Percentiles rank a stretch among this genome's conserved stretches.
Evolutionary conservation across 805 yeast genomes (phyloP).

Genomic region (Candida coquimbonensis): DNA sequence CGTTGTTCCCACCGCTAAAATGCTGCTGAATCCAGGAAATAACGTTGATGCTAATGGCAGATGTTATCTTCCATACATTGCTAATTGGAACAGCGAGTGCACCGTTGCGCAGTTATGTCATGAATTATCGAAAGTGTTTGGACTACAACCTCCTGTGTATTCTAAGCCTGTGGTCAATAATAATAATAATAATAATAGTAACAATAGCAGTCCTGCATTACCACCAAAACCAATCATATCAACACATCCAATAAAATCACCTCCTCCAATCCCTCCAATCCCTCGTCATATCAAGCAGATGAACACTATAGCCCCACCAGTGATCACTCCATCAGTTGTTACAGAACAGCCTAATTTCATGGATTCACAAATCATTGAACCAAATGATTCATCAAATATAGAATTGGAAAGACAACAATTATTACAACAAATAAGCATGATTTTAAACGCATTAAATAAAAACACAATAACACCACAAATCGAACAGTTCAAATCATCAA

Average conservation of each 20-base stretch:
- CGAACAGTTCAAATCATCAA: constrained; percentile 12
- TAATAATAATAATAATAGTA: no score
- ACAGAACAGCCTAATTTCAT: background rate
- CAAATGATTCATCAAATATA: background rate
- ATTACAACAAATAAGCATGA: constrained; percentile 1
- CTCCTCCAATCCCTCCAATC: constrained; percentile 34
- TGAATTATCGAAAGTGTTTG: constrained; percentile 29
- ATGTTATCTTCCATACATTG: constrained; percentile 60
- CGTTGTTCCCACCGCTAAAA: constrained; percentile 45
- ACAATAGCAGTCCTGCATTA: constrained; percentile 20
- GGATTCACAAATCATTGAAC: background rate
- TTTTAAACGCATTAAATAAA: constrained; percentile 1
- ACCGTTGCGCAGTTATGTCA: constrained; percentile 21
- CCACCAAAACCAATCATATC: constrained; percentile 26
- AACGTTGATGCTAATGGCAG: constrained; percentile 65
- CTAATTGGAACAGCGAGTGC: constrained; percentile 48
- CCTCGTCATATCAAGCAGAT: constrained; percentile 25
- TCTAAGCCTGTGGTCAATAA: constrained; percentile 20
- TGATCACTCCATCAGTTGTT: no score
- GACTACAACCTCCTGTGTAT: constrained; percentile 39
- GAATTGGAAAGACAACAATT: background rate
- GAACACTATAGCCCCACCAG: background rate
- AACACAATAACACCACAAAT: background rate
- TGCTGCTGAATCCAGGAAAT: constrained; percentile 51
- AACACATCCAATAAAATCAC: constrained; percentile 4